Evolutionary conservation across 352 stramenopile genomes (phyloP), one percentile per base, ranked within the genome.

Genomic region (Globisporangium recalcitrans): DNA sequence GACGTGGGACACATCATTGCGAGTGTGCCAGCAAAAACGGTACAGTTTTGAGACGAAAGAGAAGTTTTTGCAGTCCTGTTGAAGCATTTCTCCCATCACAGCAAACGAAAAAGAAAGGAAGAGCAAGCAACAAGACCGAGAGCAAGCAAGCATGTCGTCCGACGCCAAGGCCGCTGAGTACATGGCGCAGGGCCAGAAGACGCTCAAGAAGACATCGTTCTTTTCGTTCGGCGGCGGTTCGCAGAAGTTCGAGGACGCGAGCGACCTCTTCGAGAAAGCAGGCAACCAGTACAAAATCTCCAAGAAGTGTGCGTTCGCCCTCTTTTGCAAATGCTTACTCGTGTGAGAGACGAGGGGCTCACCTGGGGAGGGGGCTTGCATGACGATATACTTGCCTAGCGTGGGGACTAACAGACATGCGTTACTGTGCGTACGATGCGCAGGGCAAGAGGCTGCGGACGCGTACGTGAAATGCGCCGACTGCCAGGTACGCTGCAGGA

Each of bases 281-380:
- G 96, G 87, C 51, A 94, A 99, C 86, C 85, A 98, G 72, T 99
- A 88, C 85, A 99, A 99, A 74, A 96, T 99, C 57, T 92, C 91
- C 62, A 95, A 97, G 60, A 91, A 96, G 68, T 93, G 69, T 97
- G 85, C 65, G 80, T 79, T n/a, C n/a, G n/a, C n/a, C n/a, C n/a
- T n/a, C n/a, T n/a, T n/a, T n/a, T n/a, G n/a, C n/a, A n/a, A n/a
- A n/a, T n/a, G n/a, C n/a, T n/a, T n/a, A n/a, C n/a, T n/a, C n/a
- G 44, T 51, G 14, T 29, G 21, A 29, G 44, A 6, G 21, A 29
- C 14, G 38, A 46, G 3, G 38, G 22, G 38, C 38, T 46, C 38
- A 6, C 8, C 4, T 44, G 31, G 10, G 31, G 31, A 9, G 31
- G 31, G 22, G 3, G 6, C 40, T 10, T 24, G 40, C 40, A 47